Base-by-base conservation (phyloP, 2,329 filamentous ascomycete species). In the Ophiocordyceps sinensis region DNA sequence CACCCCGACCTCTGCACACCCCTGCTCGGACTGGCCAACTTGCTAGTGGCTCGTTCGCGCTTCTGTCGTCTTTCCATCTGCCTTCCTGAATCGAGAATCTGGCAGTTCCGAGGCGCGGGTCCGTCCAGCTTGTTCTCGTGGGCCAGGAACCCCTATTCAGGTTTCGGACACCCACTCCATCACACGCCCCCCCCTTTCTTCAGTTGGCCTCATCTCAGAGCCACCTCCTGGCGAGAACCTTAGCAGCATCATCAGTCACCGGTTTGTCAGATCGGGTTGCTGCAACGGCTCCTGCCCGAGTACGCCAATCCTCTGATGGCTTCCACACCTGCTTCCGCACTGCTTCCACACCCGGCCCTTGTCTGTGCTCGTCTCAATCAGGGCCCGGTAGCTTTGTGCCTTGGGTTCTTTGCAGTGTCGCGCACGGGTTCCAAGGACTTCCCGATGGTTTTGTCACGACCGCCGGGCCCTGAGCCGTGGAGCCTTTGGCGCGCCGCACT, bases 31-130 rank as follows among this genome's bases (percentile, higher is more conserved):
- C n/a, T 26, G 6, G 23, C 43, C 36, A 30, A 29, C 38, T 26
- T 32, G 37, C 40, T 47, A 46, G 45, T 38, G 44, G 49, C 43
- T 47, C 43, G 40, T 43, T 45, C 44, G 47, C 42, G 44, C 50
- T 57, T 58, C 55, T 53, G 45, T 50, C 47, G 50, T 44, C 48
- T 53, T 57, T 57, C 53, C 48, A 52, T 50, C 48, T 46, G 51
- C 44, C 49, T 55, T 55, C 51, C 48, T 48, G 45, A 47, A 47
- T 45, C 42, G 47, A 51, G 30, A 38, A 42, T 38, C 43, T 43
- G 43, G 46, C 34, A 38, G 38, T 42, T 46, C 41, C 43, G 41
- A 43, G 40, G 39, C 36, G 32, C 32, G 32, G 32, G 32, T 34
- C 36, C 41, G 40, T 31, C 28, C 26, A 31, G 41, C 32, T 15